Conservation (phyloP, 2,329 filamentous ascomycete species). For the Curvularia hawaiiensis region DNA sequence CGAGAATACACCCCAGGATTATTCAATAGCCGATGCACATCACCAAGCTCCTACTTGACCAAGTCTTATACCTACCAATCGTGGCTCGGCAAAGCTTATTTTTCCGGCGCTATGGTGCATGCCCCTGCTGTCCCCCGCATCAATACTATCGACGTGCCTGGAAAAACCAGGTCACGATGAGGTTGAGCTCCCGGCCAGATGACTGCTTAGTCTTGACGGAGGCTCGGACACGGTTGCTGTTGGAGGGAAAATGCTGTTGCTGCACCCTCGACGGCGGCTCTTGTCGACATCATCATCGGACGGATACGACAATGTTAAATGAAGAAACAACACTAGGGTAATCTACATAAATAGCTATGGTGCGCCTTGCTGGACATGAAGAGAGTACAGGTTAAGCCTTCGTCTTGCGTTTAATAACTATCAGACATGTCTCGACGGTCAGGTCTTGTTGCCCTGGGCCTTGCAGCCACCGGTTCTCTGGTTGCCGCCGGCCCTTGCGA, state of each 20-base stretch:
- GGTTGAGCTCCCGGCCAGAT: background rate
- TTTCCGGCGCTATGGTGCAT: constrained; percentile 8
- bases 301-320: background rate
- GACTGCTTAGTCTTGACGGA: background rate
- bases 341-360: background rate
- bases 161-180: background rate
- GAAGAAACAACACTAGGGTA: background rate
- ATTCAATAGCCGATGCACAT: background rate
- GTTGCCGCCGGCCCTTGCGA: constrained; percentile 63
- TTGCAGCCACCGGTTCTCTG: constrained; percentile 17
- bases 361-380: background rate
- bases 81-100: constrained; percentile 17
- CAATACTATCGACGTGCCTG: background rate
- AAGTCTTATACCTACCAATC: constrained; percentile 4
- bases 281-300: constrained; percentile 4
- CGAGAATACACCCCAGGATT: background rate
- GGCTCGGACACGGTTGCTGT: background rate
- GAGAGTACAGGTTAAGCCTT: background rate
- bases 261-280: background rate
- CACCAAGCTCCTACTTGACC: background rate
- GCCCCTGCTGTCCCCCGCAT: constrained; percentile 10
- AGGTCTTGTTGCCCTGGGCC: constrained; percentile 16
- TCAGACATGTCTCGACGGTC: constrained; percentile 17
- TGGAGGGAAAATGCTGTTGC: constrained; percentile 8
- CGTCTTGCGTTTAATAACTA: background rate